Base-by-base conservation (phyloP, 2,329 filamentous ascomycete genomes). In the Lachnellula willkommii region DNA sequence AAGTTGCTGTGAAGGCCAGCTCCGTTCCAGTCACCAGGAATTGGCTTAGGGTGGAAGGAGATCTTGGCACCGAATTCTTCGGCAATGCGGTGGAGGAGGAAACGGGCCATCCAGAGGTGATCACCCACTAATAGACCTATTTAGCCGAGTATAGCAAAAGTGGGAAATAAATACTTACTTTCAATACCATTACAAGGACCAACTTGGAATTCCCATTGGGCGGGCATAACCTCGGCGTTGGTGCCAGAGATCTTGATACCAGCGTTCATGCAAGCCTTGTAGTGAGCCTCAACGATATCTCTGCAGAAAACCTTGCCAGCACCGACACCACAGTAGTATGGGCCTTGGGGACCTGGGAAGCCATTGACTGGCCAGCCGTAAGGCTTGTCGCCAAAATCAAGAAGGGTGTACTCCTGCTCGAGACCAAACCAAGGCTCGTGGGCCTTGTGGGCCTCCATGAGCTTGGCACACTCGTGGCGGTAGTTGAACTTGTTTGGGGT, bases 401-500 rank as follows among this genome's bases (percentile, higher is more conserved):
- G 87, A 47, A 95, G 86, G 59, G 90, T 97, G 83, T 97, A 97
- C 76, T 97, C 93, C 74, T 97, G 93, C 74, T 96, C 93, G 17
- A 99, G 85, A 76, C 94, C 94, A 76, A 97, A 99, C 94, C 93
- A 97, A 71, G 94, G 92, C 73, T 88, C 81, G 69, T 93, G 87
- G 56, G 84, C 79, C 73, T 85, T 85, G 75, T 96, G 85, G 61
- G 85, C 82, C 75, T 94, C 85, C 90, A 97, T 95, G 68, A 96
- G 80, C 75, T 94, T 88, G 71, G 84, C 84, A 70, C 86, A 88
- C 70, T 97, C 93, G 73, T 96, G 88, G 66, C 94, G 90, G 86
- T 87, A 89, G 88, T 99, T 99, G 88, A 84, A 97, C 77, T 95
- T 92, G 86, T 97, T 99, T 75, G 94, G 94, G 61, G 85, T 90